Evolutionary conservation across 108 stramenopile species (phyloP).

Genomic region (Nannochloropsis gaditana): DNA sequence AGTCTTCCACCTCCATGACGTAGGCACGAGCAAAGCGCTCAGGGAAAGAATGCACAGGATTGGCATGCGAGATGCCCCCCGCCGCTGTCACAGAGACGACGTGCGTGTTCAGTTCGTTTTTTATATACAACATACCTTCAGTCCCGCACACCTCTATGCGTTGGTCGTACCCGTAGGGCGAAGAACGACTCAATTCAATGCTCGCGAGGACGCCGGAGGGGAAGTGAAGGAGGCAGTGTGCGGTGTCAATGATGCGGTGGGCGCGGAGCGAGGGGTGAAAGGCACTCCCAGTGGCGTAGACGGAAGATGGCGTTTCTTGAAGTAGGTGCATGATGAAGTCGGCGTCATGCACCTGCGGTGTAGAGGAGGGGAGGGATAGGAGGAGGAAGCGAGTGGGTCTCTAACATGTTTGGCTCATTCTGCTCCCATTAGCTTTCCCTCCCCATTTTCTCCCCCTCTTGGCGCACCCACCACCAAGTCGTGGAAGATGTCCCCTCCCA

Average conservation of each 20-base stretch:
- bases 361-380: not conserved
- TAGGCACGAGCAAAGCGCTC: not conserved
- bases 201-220: conserved; percentile 28
- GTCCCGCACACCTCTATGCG: conserved; percentile 32
- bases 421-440: conserved; percentile 22
- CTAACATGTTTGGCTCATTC: not conserved
- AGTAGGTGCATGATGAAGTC: conserved; percentile 7
- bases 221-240: conserved; percentile 32
- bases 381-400: not conserved
- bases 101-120: not conserved
- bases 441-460: conserved; percentile 21
- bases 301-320: not conserved
- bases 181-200: conserved; percentile 31
- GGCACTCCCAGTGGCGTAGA: conserved; percentile 30
- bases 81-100: not conserved
- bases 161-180: conserved; percentile 43
- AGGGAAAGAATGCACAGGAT: not conserved
- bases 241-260: conserved; percentile 33
- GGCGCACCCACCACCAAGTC: conserved; percentile 28
- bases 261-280: conserved; percentile 31
- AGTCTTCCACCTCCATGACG: not conserved
- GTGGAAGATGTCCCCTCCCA: conserved; percentile 41
- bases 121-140: not conserved
- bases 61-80: not conserved
- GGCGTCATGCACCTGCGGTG: not conserved